Base-by-base conservation (phyloP, 345 rosid species). In the Hevea brasiliensis region DNA sequence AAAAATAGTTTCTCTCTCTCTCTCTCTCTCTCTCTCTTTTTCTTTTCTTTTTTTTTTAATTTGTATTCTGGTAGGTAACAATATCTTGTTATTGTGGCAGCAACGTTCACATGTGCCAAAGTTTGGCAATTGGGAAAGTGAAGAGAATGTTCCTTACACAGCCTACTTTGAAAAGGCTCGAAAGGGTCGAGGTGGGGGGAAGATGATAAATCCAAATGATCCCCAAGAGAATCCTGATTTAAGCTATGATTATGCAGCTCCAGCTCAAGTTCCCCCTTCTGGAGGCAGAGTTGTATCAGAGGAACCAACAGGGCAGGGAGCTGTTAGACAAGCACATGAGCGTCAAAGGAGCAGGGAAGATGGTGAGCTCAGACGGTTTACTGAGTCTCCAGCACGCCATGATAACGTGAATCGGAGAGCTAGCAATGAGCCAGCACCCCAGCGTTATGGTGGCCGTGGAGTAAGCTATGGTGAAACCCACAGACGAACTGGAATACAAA, bases 101-200 rank as follows among this genome's bases (percentile, higher is more conserved):
- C 88, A 92, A 75, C 88, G 87, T 69, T 81, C 96, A 1, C 85
- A 79, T 61, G 98, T 92, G 51, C 97, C 98, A 0, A 82, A 82
- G 65, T 94, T 94, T 83, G 98, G 98, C 67, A 88, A 94, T 77
- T 94, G 96, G 97, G 97, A 92, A 44, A 82, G 81, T 65, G 91
- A 83, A 26, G 94, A 89, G 68, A 81, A 83, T 76, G 90, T 90
- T 80, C 98, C 97, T 44, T 94, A 94, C 83, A 94, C 98, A 4
- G 88, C 88, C 68, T 94, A 84, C 71, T 92, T 94, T 70, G 97
- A 92, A 17, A 89, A 90, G 81, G 98, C 97, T 6, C 84, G 96
- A 60, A 82, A 88, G 79, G 92, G 83, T 40, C 85, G 96, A 69
- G 74, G 71, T 20, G 96, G 88, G 0, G 84, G 87, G 41, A 86